Percentiles rank a stretch among this genome's conserved stretches.
Evolutionary conservation across 495 filamentous ascomycete genomes (phyloP).

Genomic region (Hyaloscypha hepaticicola): DNA sequence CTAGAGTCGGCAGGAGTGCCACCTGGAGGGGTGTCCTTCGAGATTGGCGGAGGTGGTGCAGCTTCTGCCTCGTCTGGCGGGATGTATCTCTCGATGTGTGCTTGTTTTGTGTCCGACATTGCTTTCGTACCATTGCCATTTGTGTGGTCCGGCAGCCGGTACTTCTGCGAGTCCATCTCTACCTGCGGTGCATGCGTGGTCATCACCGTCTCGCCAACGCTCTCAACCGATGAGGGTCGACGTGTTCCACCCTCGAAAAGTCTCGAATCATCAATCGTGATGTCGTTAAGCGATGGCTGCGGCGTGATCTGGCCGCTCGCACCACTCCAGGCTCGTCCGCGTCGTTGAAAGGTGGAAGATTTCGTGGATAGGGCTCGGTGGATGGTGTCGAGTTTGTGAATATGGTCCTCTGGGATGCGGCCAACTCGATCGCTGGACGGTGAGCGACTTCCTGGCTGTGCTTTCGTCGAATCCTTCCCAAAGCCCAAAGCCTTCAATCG

Average conservation of each 20-base stretch:
- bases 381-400: constrained; percentile 63
- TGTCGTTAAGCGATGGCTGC: constrained; percentile 23
- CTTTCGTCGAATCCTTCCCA: constrained; percentile 44
- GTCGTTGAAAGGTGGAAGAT: constrained; percentile 50
- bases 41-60: constrained; percentile 40
- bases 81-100: constrained; percentile 49
- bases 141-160: constrained; percentile 59
- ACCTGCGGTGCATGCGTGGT: constrained; percentile 33
- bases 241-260: constrained; percentile 26
- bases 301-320: constrained; percentile 29
- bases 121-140: constrained; percentile 61
- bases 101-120: constrained; percentile 47
- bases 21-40: constrained; percentile 44
- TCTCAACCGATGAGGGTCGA: constrained; percentile 20
- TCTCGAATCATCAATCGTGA: constrained; percentile 20
- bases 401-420: constrained; percentile 70
- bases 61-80: constrained; percentile 40
- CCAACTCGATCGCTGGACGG: constrained; percentile 49
- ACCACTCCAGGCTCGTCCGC: constrained; percentile 60
- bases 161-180: constrained; percentile 63
- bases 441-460: constrained; percentile 31
- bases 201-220: constrained; percentile 22
- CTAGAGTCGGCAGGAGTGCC: constrained; percentile 38
- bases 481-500: constrained; percentile 73
- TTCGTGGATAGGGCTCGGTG: constrained; percentile 56